Evolutionary conservation across 495 filamentous ascomycete genomes (phyloP).

Genomic region (Penicillium paxilli): DNA sequence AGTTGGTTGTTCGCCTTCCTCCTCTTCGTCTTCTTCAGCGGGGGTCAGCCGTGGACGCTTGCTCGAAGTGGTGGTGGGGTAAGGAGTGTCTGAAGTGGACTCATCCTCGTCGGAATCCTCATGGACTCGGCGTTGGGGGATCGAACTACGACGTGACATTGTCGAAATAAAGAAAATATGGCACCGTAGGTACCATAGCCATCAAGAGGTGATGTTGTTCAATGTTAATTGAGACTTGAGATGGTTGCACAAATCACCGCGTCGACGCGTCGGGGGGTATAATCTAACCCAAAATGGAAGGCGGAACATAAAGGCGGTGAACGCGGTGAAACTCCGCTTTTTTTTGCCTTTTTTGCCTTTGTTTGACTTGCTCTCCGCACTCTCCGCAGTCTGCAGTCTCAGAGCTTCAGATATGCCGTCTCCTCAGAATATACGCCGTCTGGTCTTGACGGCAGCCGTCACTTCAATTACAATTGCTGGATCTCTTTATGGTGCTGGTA

Average conservation of each 20-base stretch:
- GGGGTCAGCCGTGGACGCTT: constrained; percentile 37
- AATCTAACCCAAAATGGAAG: background rate
- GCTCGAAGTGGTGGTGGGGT: constrained; percentile 21
- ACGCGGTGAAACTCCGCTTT: background rate
- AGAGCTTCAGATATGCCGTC: constrained; percentile 22
- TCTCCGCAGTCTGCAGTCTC: constrained; percentile 1
- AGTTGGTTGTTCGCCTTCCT: background rate
- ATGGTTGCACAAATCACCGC: background rate
- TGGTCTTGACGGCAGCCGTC: constrained; percentile 49
- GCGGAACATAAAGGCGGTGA: constrained; percentile 26
- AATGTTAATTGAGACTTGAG: no score
- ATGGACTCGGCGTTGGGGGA: constrained; percentile 33
- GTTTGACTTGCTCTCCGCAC: constrained; percentile 1
- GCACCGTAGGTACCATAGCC: no score
- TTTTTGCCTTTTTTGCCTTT: background rate
- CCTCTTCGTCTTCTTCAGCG: constrained; percentile 7
- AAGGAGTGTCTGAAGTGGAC: constrained; percentile 10
- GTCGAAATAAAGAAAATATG: no score
- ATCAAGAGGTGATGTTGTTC: no score
- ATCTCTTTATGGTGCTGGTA: constrained; percentile 53
- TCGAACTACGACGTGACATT: constrained; percentile 30
- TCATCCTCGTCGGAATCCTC: constrained; percentile 29
- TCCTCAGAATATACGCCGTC: constrained; percentile 29
- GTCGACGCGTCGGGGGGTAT: background rate
- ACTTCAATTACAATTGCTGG: constrained; percentile 52